These are phyloP conservation scores for Pleurotus tuoliensis DNA, from an alignment of 768 basidiomycete genomes.

Conservation along the genomic window DNA sequence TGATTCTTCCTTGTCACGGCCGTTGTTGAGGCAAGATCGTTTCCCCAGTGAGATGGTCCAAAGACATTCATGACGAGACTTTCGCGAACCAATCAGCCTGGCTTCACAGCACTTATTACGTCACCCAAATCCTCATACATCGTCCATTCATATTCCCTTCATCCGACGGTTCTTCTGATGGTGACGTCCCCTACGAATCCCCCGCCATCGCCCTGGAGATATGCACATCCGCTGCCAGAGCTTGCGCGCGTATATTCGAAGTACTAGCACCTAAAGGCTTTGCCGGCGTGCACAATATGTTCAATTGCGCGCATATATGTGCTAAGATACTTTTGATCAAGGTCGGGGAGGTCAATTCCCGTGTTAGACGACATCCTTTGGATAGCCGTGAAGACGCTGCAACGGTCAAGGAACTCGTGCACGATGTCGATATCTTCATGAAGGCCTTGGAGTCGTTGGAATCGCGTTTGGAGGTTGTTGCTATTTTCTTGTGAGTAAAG, in stretches of 20 bases:
- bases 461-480: constrained; percentile 30
- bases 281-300: constrained; percentile 37
- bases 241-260: constrained; percentile 58
- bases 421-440: constrained; percentile 38
- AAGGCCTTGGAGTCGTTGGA: constrained; percentile 34
- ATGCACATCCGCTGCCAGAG: constrained; percentile 58
- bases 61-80: constrained; percentile 39
- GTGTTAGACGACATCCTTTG: constrained; percentile 31
- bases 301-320: constrained; percentile 44
- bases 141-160: constrained; percentile 55
- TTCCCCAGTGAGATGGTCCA: constrained; percentile 54
- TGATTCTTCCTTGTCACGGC: not conserved
- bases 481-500: constrained; percentile 28
- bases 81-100: constrained; percentile 57
- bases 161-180: constrained; percentile 8
- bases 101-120: constrained; percentile 56
- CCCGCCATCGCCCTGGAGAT: constrained; percentile 49
- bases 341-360: constrained; percentile 54
- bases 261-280: constrained; percentile 40
- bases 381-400: constrained; percentile 26
- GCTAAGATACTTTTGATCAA: constrained; percentile 51
- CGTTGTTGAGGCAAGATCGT: too few species aligned
- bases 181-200: constrained; percentile 21
- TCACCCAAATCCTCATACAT: constrained; percentile 63
- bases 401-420: constrained; percentile 30